Percentiles rank a stretch among this genome's conserved stretches.
phyloP scores from a whole-genome alignment of 208 protist species.

The Wallacemonas collosoma region DNA sequence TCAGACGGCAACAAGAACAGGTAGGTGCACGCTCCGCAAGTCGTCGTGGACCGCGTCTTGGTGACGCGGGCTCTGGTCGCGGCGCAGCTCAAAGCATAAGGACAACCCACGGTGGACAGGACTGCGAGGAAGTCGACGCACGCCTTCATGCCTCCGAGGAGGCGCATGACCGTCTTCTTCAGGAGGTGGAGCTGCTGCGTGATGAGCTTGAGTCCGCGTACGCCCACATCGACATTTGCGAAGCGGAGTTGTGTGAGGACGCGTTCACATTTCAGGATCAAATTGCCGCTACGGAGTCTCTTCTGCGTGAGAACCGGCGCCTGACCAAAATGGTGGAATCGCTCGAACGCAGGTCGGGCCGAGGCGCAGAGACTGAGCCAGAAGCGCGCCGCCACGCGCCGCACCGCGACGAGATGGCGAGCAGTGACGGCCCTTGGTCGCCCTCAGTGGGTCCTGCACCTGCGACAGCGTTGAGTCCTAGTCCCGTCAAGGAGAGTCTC shows the following conservation, averaged over 20 bases:
- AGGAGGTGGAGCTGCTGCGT: slow-evolving; percentile 27
- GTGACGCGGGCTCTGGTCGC: too few relatives aligned
- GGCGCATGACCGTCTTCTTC: slow-evolving; percentile 22
- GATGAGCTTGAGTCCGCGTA: slow-evolving; percentile 26
- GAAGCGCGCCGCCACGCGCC: too few relatives aligned
- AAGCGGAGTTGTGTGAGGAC: slow-evolving; percentile 73
- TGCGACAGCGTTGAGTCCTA: background rate
- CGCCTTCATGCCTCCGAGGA: slow-evolving; percentile 17
- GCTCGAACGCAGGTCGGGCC: too few relatives aligned
- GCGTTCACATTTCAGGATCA: slow-evolving; percentile 75
- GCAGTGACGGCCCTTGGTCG: background rate
- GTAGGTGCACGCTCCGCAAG: too few relatives aligned
- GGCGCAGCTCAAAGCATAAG: background rate
- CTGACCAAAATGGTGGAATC: slow-evolving; percentile 15
- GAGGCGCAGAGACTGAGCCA: too few relatives aligned
- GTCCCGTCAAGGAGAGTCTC: background rate
- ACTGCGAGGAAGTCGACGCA: background rate
- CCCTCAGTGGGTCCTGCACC: background rate
- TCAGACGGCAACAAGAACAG: slow-evolving; percentile 23
- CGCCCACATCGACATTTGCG: slow-evolving; percentile 53
- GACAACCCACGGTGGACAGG: background rate
- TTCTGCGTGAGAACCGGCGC: slow-evolving; percentile 53
- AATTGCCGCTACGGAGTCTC: slow-evolving; percentile 50
- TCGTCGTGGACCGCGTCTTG: too few relatives aligned
- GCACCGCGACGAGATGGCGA: background rate